Evolutionary conservation across 1,139 yeast species (phyloP).

Genomic region (Petasospora rhodanensis): DNA sequence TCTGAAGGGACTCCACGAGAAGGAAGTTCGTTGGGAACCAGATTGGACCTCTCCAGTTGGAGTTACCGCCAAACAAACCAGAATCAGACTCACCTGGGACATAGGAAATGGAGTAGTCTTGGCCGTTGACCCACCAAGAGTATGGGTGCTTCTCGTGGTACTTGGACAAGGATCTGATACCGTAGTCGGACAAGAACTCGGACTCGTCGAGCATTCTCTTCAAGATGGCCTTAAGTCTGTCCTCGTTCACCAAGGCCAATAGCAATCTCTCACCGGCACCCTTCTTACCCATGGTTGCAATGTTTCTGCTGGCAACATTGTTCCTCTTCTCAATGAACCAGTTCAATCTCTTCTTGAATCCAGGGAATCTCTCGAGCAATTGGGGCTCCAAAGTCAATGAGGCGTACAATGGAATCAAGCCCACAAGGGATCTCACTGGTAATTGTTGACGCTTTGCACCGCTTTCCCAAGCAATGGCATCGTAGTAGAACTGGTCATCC

Average conservation of each 20-base stretch:
- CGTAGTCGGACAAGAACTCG: slow-evolving; percentile 83
- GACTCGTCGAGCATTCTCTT: slow-evolving; percentile 82
- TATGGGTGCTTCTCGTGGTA: slow-evolving; percentile 85
- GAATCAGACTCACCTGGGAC: slow-evolving; percentile 93
- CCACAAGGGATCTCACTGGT: slow-evolving; percentile 89
- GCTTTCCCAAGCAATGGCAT: slow-evolving; percentile 84
- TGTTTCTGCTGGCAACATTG: slow-evolving; percentile 76
- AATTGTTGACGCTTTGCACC: slow-evolving; percentile 63
- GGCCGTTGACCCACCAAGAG: slow-evolving; percentile 80
- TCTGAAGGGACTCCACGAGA: slow-evolving; percentile 81
- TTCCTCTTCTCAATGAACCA: slow-evolving; percentile 81
- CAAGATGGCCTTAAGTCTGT: slow-evolving; percentile 71
- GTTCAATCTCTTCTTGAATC: slow-evolving; percentile 76
- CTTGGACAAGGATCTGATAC: slow-evolving; percentile 86
- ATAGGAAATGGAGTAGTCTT: slow-evolving; percentile 68
- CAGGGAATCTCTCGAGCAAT: slow-evolving; percentile 71
- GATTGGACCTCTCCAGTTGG: slow-evolving; percentile 98
- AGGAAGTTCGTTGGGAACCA: slow-evolving; percentile 96
- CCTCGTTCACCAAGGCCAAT: slow-evolving; percentile 78
- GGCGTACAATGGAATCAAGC: slow-evolving; percentile 90
- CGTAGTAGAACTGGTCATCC: slow-evolving; percentile 84
- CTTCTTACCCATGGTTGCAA: slow-evolving; percentile 80
- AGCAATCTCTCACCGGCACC: slow-evolving; percentile 86
- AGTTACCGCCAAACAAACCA: slow-evolving; percentile 95
- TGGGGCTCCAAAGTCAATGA: slow-evolving; percentile 88